Base-by-base conservation (phyloP, 768 basidiomycete genomes). In the Kwoniella mangroviensis region DNA sequence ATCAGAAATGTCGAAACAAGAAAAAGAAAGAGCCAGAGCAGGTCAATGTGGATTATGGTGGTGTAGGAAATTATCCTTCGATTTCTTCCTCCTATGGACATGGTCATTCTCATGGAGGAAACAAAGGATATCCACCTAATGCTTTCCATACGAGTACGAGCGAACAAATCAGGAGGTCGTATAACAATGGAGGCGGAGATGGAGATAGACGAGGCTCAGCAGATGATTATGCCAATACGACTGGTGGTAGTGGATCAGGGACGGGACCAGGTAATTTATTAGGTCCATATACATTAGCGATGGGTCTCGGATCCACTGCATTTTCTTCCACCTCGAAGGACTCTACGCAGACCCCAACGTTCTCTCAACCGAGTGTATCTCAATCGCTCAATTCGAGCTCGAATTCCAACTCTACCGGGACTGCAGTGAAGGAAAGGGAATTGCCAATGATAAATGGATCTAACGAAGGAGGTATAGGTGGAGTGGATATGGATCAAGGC, bases 101-200 rank as follows among this genome's bases (percentile, higher is more conserved):
- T 26, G 24, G 21, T 2, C 21, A 34, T 54, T 68, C 28, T 7
- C 28, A 58, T 10, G 58, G 57, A 12, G 24, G 54, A 19, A 69
- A 66, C n/a, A 65, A 53, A 28, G 74, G 65, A 22, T 75, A 68
- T 61, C 63, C 72, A 40, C 72, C 63, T 22, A 54, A 63, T 21
- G 62, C 67, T 22, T 65, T 70, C 62, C 45, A 70, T 56, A 60
- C 26, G 12, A 60, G 54, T 41, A 49, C 45, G 15, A 21, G n/a
- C 40, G 41, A 60, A 10, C 40, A 60, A 12, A 34, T 60, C 40
- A n/a, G 41, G 42, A 17, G 58, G 11, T 41, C 41, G 13, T 60
- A 60, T 40, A 26, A 17, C 22, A 55, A 34, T 34, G 34, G 54
- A 13, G 54, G 54, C 15, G 13, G 13, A 58, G 28, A 34, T 58